phyloP scores from a whole-genome alignment of 2,329 filamentous ascomycete genomes.

The Cladosporium sphaerospermum region DNA sequence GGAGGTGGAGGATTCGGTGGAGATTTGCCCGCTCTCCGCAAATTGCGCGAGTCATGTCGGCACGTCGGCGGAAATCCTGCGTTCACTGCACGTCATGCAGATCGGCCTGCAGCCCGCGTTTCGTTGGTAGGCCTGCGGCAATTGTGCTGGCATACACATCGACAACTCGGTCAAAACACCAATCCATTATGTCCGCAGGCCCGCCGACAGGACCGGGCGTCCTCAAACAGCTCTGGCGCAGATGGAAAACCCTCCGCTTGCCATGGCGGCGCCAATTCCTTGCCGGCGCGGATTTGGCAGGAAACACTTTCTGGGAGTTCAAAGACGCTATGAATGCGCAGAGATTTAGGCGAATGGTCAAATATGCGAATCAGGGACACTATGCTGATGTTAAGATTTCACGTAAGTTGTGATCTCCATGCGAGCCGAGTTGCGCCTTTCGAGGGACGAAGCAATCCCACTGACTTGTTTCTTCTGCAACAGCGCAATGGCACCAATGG shows the following conservation, averaged over 20 bases:
- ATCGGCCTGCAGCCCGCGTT: not conserved
- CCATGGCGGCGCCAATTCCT: conserved; percentile 58
- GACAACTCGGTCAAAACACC: not conserved
- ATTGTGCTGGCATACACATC: not conserved
- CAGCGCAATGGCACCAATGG: conserved; percentile 64
- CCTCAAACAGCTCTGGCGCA: conserved; percentile 48
- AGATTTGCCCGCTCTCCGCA: too few species aligned
- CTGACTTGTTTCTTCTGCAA: not conserved
- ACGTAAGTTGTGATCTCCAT: conserved; percentile 37
- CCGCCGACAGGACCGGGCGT: conserved; percentile 27
- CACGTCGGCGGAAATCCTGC: too few species aligned
- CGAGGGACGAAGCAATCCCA: not conserved
- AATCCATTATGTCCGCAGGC: conserved; percentile 6
- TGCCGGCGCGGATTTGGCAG: conserved; percentile 54
- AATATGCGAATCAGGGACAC: conserved; percentile 46
- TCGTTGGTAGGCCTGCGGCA: not conserved
- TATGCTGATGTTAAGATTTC: conserved; percentile 55
- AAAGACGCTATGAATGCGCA: conserved; percentile 50
- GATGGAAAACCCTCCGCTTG: conserved; percentile 56
- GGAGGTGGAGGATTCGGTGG: too few species aligned
- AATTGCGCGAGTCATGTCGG: too few species aligned
- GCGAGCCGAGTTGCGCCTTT: not conserved
- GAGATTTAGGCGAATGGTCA: conserved; percentile 53
- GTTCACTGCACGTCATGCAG: conserved; percentile 1
- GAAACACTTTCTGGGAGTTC: conserved; percentile 64